These are phyloP conservation scores for Aotearoamyces nothofagi DNA, from an alignment of 2,329 filamentous ascomycete species.

Conservation along the genomic window DNA sequence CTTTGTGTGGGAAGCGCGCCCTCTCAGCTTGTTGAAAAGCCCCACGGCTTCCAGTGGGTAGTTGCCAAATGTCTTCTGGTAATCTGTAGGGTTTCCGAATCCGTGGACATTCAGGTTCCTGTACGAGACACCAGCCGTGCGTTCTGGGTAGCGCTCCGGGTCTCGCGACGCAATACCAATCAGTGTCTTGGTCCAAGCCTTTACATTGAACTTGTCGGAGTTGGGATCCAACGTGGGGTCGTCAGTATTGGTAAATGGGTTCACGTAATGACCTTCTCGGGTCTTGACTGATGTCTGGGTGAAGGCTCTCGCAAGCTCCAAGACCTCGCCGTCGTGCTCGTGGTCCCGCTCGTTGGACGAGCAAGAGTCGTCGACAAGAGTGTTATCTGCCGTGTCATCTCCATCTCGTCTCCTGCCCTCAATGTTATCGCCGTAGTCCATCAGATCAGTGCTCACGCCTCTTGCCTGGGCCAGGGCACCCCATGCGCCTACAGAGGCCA, in stretches of 20 bases:
- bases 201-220: constrained; percentile 35
- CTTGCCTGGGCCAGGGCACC: constrained; percentile 1
- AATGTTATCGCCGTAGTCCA: not conserved
- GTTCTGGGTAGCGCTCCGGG: constrained; percentile 35
- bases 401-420: no score
- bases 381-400: not conserved
- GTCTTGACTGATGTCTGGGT: constrained; percentile 13
- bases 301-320: constrained; percentile 12
- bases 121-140: constrained; percentile 50
- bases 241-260: constrained; percentile 32
- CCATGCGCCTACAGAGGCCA: no score
- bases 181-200: constrained; percentile 44
- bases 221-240: constrained; percentile 37
- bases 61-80: constrained; percentile 51
- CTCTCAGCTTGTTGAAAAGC: constrained; percentile 32
- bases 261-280: constrained; percentile 19
- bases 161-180: constrained; percentile 29
- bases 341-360: not conserved
- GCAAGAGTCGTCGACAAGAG: not conserved
- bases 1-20: constrained; percentile 35
- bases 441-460: not conserved
- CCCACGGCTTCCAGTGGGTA: constrained; percentile 36
- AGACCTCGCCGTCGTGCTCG: constrained; percentile 10
- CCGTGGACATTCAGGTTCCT: constrained; percentile 55
- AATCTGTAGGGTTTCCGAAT: constrained; percentile 53